phyloP scores from a whole-genome alignment of 352 stramenopile genomes.

The Globisporangium barbulae region DNA sequence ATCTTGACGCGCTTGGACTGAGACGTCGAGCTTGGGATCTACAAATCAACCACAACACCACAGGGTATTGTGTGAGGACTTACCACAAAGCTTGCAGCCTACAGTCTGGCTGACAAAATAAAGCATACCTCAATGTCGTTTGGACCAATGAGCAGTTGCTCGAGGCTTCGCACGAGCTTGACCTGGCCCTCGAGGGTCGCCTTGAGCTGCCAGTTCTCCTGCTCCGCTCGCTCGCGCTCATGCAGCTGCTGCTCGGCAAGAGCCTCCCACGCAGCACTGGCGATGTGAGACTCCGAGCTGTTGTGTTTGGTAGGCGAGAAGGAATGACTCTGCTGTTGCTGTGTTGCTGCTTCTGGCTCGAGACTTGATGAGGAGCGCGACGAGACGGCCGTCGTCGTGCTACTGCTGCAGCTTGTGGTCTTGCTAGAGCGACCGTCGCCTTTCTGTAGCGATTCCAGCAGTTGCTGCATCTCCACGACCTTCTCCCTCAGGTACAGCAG shows the following conservation, averaged over 20 bases:
- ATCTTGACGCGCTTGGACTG: slow-evolving; percentile 22
- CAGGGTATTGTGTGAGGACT: too few species aligned
- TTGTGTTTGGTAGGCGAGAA: background rate
- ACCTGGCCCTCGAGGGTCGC: slow-evolving; percentile 30
- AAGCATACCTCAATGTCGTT: slow-evolving; percentile 21
- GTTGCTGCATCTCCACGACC: slow-evolving; percentile 12
- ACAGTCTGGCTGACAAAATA: background rate
- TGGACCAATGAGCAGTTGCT: slow-evolving; percentile 19
- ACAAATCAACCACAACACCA: background rate
- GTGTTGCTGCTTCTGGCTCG: background rate
- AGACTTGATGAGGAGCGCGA: background rate
- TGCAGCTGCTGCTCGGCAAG: slow-evolving; percentile 28
- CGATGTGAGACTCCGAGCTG: background rate
- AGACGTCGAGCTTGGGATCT: slow-evolving; percentile 8
- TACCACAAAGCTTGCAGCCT: background rate
- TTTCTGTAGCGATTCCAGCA: slow-evolving; percentile 5
- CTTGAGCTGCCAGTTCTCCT: slow-evolving; percentile 31
- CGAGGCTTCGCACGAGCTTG: slow-evolving; percentile 30
- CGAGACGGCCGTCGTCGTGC: background rate
- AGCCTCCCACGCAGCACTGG: slow-evolving; percentile 20
- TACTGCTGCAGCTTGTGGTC: background rate
- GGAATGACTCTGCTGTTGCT: background rate
- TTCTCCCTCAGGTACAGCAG: slow-evolving; percentile 13
- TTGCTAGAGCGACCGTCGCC: background rate
- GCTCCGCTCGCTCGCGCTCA: slow-evolving; percentile 22